These are phyloP conservation scores for Angomonas desouzai DNA, from an alignment of 208 protist genomes.

Conservation along the genomic window DNA sequence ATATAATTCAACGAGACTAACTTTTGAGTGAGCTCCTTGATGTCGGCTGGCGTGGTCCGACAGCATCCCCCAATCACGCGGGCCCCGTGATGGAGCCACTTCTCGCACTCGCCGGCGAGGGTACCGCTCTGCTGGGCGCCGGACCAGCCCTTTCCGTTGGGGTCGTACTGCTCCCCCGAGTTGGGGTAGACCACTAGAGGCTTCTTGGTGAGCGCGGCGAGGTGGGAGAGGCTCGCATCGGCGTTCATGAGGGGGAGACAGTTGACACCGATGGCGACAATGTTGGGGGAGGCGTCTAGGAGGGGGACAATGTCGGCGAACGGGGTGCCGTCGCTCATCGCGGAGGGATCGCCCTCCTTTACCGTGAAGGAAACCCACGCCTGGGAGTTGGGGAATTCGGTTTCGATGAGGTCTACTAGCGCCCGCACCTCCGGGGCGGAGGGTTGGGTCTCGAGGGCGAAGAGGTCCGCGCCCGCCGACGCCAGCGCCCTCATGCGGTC, in stretches of 20 bases:
- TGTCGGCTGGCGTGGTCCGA: conserved; percentile 20
- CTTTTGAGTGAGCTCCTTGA: conserved; percentile 3
- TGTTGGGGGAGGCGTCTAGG: conserved; percentile 24
- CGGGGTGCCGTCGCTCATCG: conserved; percentile 33
- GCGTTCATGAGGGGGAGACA: conserved; percentile 40
- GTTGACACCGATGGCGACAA: conserved; percentile 54
- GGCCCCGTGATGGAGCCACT: conserved; percentile 26
- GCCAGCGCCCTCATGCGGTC: conserved; percentile 41
- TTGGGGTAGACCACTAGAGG: conserved; percentile 66
- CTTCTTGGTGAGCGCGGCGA: conserved; percentile 35
- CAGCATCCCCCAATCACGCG: conserved; percentile 57
- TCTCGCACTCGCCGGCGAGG: conserved; percentile 10
- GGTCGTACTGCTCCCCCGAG: conserved; percentile 45
- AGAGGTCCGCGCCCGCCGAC: conserved; percentile 40
- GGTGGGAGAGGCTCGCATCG: conserved; percentile 14
- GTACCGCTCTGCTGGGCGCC: neutral
- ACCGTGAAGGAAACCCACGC: conserved; percentile 57
- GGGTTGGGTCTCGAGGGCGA: conserved; percentile 67
- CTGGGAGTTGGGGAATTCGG: conserved; percentile 31
- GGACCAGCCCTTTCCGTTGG: conserved; percentile 28
- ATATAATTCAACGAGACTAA: neutral
- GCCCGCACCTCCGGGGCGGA: conserved; percentile 36
- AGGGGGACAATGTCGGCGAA: conserved; percentile 26
- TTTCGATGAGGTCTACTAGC: conserved; percentile 42
- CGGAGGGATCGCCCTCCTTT: conserved; percentile 15